Evolutionary conservation across 2,329 filamentous ascomycete species (phyloP).

Genomic region (Colletotrichum australisinense): DNA sequence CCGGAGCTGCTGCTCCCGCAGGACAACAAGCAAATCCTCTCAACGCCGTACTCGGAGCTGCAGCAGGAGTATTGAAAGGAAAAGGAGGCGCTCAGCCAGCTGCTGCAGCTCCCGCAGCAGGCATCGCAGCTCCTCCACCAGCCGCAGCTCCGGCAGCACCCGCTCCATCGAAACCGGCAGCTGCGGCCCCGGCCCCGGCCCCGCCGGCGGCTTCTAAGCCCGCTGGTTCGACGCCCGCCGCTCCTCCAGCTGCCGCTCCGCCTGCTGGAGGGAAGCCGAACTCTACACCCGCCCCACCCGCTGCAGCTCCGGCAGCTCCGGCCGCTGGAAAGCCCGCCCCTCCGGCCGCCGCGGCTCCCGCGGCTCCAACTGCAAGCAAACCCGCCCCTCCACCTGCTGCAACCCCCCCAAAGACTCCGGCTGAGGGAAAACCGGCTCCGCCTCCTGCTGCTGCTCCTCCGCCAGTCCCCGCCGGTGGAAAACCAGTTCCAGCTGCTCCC

Average conservation of each 20-base stretch:
- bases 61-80: conserved; percentile 19
- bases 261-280: not conserved
- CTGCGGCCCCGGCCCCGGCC: not conserved
- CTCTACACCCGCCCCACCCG: not conserved
- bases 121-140: not conserved
- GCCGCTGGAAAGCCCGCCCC: conserved; percentile 15
- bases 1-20: conserved; percentile 13
- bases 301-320: not conserved
- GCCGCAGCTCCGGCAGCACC: conserved; percentile 1
- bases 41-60: conserved; percentile 18
- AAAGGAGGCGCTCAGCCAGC: conserved; percentile 20
- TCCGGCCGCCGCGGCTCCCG: not conserved
- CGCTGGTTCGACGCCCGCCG: not conserved
- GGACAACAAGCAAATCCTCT: conserved; percentile 14
- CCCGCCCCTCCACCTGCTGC: not conserved
- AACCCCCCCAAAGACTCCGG: not conserved
- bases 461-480: not conserved
- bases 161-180: not conserved
- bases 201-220: not conserved
- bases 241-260: not conserved
- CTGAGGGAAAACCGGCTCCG: not conserved
- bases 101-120: conserved; percentile 4
- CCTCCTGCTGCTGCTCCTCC: not conserved
- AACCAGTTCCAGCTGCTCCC: not conserved
- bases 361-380: not conserved